Evolutionary conservation across 768 basidiomycete genomes (phyloP).

Genomic region (Suillus hirtellus): DNA sequence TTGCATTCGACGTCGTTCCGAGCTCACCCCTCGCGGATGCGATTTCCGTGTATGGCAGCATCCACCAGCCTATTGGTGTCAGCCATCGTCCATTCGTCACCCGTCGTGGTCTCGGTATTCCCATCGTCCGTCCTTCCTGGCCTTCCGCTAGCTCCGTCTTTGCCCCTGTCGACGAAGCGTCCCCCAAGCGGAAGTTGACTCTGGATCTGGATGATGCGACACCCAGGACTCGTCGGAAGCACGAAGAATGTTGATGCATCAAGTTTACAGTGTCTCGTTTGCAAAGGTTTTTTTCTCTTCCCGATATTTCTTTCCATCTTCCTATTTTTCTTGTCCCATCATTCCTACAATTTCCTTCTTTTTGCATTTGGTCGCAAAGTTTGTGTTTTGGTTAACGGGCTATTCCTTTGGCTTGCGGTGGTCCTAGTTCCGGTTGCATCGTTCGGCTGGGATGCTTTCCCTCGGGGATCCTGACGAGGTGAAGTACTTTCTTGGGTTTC

Average conservation of each 20-base stretch:
- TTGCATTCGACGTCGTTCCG: background rate
- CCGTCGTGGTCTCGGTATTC: background rate
- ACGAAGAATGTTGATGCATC: background rate
- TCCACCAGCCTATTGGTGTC: background rate
- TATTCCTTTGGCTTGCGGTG: slow-evolving; percentile 4
- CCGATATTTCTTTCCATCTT: background rate
- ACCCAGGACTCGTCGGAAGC: background rate
- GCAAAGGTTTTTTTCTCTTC: background rate
- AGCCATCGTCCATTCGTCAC: background rate
- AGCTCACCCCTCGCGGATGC: background rate
- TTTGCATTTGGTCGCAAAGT: background rate
- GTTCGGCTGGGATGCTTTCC: slow-evolving; percentile 1
- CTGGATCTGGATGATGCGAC: background rate
- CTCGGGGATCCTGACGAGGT: slow-evolving; percentile 1
- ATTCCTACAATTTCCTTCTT: background rate
- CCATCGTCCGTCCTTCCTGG: background rate
- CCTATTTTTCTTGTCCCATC: background rate
- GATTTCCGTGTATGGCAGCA: background rate
- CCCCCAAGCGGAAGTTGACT: background rate
- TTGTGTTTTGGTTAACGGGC: background rate
- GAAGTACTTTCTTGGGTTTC: background rate
- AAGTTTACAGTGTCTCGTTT: background rate
- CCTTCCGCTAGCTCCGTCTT: background rate
- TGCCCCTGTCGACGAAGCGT: background rate
- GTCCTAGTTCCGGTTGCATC: slow-evolving; percentile 4